Conservation (phyloP, 345 rosid genomes). For the Raphanus sativus region DNA sequence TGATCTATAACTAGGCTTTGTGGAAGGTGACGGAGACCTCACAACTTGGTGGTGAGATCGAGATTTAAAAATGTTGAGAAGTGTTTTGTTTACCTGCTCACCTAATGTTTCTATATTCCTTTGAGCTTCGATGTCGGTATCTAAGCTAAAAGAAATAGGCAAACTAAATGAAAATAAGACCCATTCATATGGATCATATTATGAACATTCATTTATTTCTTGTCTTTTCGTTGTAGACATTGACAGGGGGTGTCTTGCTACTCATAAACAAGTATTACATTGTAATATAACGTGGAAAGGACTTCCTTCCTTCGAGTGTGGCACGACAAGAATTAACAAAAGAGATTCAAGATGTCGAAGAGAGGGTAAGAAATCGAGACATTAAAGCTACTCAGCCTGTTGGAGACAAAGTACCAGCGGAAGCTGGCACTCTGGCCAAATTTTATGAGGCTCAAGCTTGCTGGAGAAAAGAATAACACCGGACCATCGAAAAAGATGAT, state of each 20-base stretch:
- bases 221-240: slow-evolving; percentile 45
- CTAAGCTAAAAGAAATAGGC: neutral
- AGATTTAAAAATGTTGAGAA: neutral
- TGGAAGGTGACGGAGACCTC: neutral
- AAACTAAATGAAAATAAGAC: neutral
- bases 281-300: slow-evolving; percentile 92
- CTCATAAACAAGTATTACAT: slow-evolving; percentile 89
- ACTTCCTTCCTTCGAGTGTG: slow-evolving; percentile 82
- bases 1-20: neutral
- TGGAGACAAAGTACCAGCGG: slow-evolving; percentile 54
- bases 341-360: slow-evolving; percentile 81
- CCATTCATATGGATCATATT: slow-evolving; percentile 6
- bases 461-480: slow-evolving; percentile 81
- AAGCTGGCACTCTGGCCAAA: slow-evolving; percentile 85
- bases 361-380: slow-evolving; percentile 55
- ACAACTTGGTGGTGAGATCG: neutral
- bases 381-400: slow-evolving; percentile 51
- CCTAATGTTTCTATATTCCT: neutral
- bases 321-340: slow-evolving; percentile 78
- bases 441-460: no score
- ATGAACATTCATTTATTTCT: neutral
- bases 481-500: slow-evolving; percentile 79
- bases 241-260: slow-evolving; percentile 90
- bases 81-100: neutral
- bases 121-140: no score